Conservation (phyloP, 805 yeast species). For the Kluyveromyces aestuarii region DNA sequence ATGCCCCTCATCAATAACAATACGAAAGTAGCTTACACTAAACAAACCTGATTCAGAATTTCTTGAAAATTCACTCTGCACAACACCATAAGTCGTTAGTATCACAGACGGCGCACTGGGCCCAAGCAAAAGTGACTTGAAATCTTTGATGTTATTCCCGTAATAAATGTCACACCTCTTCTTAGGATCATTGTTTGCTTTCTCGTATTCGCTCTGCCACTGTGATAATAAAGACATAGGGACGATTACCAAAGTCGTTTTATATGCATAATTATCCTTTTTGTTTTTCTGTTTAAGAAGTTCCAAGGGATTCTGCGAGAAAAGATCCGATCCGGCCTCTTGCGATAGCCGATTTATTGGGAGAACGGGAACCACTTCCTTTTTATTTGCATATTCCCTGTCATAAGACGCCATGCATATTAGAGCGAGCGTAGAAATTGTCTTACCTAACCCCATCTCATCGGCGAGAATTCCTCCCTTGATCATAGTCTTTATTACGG, state of each 20-base stretch:
- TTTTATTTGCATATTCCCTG: slow-evolving; percentile 3
- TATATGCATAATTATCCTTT: slow-evolving; percentile 41
- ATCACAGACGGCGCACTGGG: slow-evolving; percentile 55
- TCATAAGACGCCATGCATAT: slow-evolving; percentile 59
- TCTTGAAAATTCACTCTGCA: slow-evolving; percentile 64
- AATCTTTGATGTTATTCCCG: slow-evolving; percentile 53
- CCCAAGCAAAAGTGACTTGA: slow-evolving; percentile 37
- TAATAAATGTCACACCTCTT: slow-evolving; percentile 57
- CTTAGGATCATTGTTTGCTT: slow-evolving; percentile 40
- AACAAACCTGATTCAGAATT: slow-evolving; percentile 44
- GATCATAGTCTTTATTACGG: slow-evolving; percentile 49
- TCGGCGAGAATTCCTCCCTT: slow-evolving; percentile 89
- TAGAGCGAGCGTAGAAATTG: slow-evolving; percentile 72
- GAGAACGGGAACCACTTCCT: not conserved
- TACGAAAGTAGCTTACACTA: slow-evolving; percentile 63
- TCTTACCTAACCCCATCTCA: slow-evolving; percentile 95
- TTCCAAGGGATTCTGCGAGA: not conserved
- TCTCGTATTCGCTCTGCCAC: slow-evolving; percentile 76
- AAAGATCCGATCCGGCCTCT: slow-evolving; percentile 1
- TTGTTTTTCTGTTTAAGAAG: not conserved
- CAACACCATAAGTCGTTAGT: slow-evolving; percentile 81
- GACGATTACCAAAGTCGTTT: slow-evolving; percentile 69
- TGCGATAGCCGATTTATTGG: not conserved
- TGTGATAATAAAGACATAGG: slow-evolving; percentile 90
- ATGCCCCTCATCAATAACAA: slow-evolving; percentile 87